phyloP scores from a whole-genome alignment of 345 rosid genomes.

The Salix exigua region DNA sequence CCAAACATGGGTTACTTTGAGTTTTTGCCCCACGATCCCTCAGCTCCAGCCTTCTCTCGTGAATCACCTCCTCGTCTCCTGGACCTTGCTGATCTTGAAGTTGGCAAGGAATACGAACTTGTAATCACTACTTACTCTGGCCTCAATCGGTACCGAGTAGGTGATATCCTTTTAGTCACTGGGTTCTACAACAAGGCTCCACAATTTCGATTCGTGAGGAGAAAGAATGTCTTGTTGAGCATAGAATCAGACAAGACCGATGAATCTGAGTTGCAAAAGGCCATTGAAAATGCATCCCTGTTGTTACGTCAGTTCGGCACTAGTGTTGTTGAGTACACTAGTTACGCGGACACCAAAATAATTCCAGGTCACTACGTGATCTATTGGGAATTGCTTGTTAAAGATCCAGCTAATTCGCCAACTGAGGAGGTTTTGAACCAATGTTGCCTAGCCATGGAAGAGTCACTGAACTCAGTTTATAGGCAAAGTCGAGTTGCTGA shows the following conservation, averaged over 20 bases:
- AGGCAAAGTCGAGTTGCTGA: conserved; percentile 81
- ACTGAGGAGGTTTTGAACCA: conserved; percentile 37
- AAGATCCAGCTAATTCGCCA: conserved; percentile 47
- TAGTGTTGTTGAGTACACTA: conserved; percentile 87
- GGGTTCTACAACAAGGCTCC: conserved; percentile 94
- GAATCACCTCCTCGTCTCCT: conserved; percentile 45
- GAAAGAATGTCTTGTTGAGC: conserved; percentile 84
- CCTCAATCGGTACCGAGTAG: conserved; percentile 77
- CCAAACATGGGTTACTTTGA: conserved; percentile 97
- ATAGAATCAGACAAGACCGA: conserved; percentile 92
- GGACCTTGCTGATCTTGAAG: conserved; percentile 71
- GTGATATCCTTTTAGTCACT: conserved; percentile 85
- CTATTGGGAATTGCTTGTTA: conserved; percentile 71
- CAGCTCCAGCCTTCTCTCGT: conserved; percentile 19
- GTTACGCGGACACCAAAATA: conserved; percentile 66
- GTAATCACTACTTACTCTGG: conserved; percentile 90
- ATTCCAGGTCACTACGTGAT: conserved; percentile 94
- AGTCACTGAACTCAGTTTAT: conserved; percentile 83
- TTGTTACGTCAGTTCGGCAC: conserved; percentile 48
- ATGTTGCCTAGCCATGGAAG: conserved; percentile 89
- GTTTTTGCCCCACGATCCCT: conserved; percentile 63
- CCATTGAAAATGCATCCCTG: conserved; percentile 63
- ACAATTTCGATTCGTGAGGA: conserved; percentile 75
- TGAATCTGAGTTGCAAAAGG: conserved; percentile 79
- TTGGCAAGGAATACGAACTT: conserved; percentile 86